phyloP scores from a whole-genome alignment of 768 basidiomycete genomes.

The Pleurotus eryngii region DNA sequence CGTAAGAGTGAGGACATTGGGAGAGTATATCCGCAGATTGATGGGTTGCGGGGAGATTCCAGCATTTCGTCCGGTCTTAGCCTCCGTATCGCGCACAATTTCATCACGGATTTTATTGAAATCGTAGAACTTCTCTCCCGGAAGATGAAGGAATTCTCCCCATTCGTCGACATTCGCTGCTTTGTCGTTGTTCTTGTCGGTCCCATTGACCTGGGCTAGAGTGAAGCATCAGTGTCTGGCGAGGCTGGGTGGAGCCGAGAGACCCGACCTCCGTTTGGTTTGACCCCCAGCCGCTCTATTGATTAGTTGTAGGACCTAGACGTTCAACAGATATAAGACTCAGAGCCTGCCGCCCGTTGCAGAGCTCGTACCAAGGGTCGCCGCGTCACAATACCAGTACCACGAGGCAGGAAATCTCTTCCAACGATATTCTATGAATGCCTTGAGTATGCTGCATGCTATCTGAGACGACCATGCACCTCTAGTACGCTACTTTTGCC shows the following conservation, averaged over 20 bases:
- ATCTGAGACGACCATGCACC: conserved; percentile 38
- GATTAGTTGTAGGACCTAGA: conserved; percentile 89
- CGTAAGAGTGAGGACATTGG: conserved; percentile 94
- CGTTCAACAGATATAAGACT: neutral
- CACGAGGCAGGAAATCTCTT: conserved; percentile 97
- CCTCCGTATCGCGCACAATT: conserved; percentile 95
- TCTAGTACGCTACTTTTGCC: conserved; percentile 93
- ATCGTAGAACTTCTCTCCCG: conserved; percentile 96
- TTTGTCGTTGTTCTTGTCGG: conserved; percentile 57
- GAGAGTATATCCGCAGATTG: conserved; percentile 96
- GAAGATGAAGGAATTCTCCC: conserved; percentile 98
- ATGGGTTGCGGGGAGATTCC: conserved; percentile 97
- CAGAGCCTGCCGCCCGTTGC: too few relatives aligned
- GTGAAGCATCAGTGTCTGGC: conserved; percentile 13
- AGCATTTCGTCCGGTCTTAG: conserved; percentile 97
- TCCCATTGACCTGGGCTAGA: conserved; percentile 41
- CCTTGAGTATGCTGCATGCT: conserved; percentile 8
- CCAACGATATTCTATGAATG: conserved; percentile 86
- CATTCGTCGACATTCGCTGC: conserved; percentile 91
- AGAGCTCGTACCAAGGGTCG: conserved; percentile 75
- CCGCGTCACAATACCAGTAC: conserved; percentile 97
- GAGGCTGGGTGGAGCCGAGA: conserved; percentile 11
- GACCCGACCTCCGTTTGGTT: conserved; percentile 36
- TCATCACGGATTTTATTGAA: conserved; percentile 96
- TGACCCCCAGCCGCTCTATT: conserved; percentile 60